phyloP scores from a whole-genome alignment of 148 eudicot species.

The Rhododendron williamsianum region DNA sequence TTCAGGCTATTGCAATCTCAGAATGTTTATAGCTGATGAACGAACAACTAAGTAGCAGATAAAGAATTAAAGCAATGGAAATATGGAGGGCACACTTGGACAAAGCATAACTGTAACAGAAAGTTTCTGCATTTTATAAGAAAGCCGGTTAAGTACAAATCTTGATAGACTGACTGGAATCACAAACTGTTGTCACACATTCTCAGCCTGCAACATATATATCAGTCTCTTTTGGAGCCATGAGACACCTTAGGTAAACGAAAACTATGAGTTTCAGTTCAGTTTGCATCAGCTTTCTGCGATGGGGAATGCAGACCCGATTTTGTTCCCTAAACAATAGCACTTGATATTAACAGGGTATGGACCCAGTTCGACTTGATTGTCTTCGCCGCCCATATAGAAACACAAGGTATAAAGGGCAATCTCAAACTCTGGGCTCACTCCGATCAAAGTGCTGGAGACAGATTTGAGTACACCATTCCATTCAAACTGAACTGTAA shows the following conservation, averaged over 20 bases:
- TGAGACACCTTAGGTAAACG: not conserved
- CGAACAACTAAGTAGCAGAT: not conserved
- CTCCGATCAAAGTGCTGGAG: conserved; percentile 83
- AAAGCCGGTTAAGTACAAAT: not conserved
- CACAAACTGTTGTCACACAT: not conserved
- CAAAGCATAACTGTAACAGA: too few species aligned
- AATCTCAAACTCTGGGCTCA: conserved; percentile 93
- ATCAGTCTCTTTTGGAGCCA: not conserved
- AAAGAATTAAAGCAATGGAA: not conserved
- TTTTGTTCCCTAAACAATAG: conserved; percentile 66
- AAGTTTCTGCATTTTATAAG: not conserved
- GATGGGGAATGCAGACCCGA: conserved; percentile 84
- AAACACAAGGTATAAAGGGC: conserved; percentile 90
- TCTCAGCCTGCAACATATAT: not conserved
- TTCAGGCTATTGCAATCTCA: not conserved
- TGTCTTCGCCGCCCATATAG: conserved; percentile 76
- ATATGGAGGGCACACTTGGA: too few species aligned
- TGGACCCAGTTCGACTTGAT: conserved; percentile 76
- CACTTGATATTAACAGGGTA: conserved; percentile 87
- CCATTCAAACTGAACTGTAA: conserved; percentile 94
- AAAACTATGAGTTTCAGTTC: not conserved
- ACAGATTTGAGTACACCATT: conserved; percentile 79
- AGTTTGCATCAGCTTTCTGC: conserved; percentile 43
- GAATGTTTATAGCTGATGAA: not conserved
- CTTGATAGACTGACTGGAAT: not conserved